Evolutionary conservation across 768 basidiomycete species (phyloP).

Genomic region (Collybia sp.): DNA sequence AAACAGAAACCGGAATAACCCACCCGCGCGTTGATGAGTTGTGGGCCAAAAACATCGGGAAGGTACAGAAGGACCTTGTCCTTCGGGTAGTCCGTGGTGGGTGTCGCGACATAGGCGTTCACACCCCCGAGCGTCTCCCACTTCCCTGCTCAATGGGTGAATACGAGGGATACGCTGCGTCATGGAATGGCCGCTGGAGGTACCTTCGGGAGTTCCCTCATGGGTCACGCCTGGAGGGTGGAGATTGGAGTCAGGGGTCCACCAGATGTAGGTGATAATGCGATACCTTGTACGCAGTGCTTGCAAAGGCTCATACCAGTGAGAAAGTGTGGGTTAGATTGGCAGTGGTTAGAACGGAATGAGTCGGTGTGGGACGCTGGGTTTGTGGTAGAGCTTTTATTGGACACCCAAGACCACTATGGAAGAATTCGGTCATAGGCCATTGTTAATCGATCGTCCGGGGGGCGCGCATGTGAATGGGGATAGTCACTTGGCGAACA

Average conservation of each 20-base stretch:
- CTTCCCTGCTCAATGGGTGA: slow-evolving; percentile 22
- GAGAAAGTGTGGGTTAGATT: no score
- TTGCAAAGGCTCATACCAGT: slow-evolving; percentile 32
- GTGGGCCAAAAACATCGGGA: slow-evolving; percentile 35
- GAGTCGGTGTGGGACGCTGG: background rate
- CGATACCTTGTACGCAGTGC: slow-evolving; percentile 48
- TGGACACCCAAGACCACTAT: no score
- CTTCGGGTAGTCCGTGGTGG: slow-evolving; percentile 23
- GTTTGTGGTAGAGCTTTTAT: no score
- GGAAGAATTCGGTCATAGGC: no score
- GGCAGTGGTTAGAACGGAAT: background rate
- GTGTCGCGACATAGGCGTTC: slow-evolving; percentile 25
- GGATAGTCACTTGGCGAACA: no score
- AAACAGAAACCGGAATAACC: slow-evolving; percentile 4
- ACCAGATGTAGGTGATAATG: background rate
- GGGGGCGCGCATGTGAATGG: no score
- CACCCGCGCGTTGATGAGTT: slow-evolving; percentile 23
- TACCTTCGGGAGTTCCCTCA: slow-evolving; percentile 27
- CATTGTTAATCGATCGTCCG: no score
- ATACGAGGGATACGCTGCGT: background rate
- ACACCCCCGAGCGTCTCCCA: slow-evolving; percentile 31
- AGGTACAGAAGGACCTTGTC: slow-evolving; percentile 40
- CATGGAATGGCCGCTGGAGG: background rate
- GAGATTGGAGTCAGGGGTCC: background rate
- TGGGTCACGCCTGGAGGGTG: slow-evolving; percentile 23